These are phyloP conservation scores for Echinochloa phyllopogon DNA, from an alignment of 176 grass and related monocot species.

Conservation along the genomic window DNA sequence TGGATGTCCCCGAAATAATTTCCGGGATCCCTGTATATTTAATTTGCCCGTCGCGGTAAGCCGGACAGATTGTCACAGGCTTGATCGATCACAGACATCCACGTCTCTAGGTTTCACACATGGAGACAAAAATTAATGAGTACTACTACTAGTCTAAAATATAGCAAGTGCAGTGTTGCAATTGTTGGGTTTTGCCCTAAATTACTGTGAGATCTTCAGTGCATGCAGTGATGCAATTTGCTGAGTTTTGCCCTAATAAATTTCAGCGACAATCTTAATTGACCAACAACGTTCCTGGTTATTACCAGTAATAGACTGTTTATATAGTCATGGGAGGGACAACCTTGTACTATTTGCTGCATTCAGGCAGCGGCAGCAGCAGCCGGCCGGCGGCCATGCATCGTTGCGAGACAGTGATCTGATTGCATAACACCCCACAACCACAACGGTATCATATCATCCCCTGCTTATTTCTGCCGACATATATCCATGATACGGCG, in stretches of 20 bases:
- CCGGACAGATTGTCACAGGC: not conserved
- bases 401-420: constrained; percentile 29
- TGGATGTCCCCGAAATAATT: constrained; percentile 35
- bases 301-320: not conserved
- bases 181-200: not conserved
- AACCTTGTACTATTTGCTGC: constrained; percentile 32
- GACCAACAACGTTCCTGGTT: too few relatives aligned
- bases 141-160: not conserved
- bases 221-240: not conserved
- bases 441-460: constrained; percentile 2
- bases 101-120: not conserved
- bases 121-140: constrained; percentile 14
- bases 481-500: constrained; percentile 29
- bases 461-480: constrained; percentile 25
- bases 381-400: not conserved
- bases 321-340: constrained; percentile 24
- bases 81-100: not conserved
- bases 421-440: not conserved
- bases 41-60: not conserved
- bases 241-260: not conserved
- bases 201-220: not conserved
- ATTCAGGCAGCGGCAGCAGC: not conserved
- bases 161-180: not conserved
- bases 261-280: not conserved
- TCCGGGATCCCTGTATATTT: not conserved